A percentile compares a stretch with the other conserved stretches of the same genome.
Conservation (phyloP, 441 rosid species). For the Dalechampia spathulata region DNA sequence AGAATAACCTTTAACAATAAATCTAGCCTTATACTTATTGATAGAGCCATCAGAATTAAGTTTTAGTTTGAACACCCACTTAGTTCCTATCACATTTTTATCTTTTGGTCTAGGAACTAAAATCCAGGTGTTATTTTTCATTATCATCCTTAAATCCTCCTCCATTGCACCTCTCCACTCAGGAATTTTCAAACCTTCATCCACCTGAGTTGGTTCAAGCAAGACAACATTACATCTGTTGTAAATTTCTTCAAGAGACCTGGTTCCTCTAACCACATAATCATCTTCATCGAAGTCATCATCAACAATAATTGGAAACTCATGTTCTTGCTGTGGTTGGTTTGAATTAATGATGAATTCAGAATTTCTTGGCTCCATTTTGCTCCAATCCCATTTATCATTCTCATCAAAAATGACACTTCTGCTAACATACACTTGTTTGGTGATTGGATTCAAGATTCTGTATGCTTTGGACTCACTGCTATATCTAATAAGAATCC, state of each 20-base stretch:
- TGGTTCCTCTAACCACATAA: not conserved
- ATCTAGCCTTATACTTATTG: not conserved
- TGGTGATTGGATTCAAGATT: not conserved
- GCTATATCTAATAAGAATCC: not conserved
- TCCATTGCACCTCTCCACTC: not conserved
- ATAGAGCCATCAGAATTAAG: not conserved
- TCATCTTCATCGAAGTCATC: not conserved
- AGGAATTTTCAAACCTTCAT: not conserved
- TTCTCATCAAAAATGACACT: not conserved
- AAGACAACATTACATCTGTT: not conserved
- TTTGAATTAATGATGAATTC: too few species aligned
- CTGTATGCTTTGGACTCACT: not conserved
- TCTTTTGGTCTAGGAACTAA: not conserved
- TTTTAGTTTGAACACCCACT: not conserved
- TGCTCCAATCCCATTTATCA: not conserved
- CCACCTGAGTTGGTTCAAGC: not conserved
- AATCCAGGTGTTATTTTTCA: not conserved
- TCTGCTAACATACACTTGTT: not conserved
- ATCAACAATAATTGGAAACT: not conserved
- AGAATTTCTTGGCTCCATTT: not conserved
- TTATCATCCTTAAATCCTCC: not conserved
- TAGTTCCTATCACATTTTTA: not conserved
- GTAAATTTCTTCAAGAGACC: not conserved
- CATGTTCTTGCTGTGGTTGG: too few species aligned
- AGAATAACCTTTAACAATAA: not conserved